Percentiles rank a stretch among this genome's conserved stretches.
Conservation (phyloP, 345 rosid genomes). For the Syzygium aqueum region DNA sequence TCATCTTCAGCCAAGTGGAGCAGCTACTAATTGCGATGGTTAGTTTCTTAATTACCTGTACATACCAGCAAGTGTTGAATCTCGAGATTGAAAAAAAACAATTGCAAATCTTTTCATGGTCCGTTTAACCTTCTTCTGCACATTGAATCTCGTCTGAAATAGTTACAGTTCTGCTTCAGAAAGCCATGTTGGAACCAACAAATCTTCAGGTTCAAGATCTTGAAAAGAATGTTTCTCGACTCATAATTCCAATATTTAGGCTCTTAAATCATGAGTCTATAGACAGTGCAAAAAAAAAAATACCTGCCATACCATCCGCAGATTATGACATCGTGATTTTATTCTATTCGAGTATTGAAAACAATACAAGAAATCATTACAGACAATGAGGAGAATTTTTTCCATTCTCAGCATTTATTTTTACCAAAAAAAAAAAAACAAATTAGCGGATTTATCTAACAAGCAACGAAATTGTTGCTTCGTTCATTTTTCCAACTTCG, state of each 20-base stretch:
- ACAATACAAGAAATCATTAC: not conserved
- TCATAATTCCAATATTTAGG: not conserved
- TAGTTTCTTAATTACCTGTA: too few relatives aligned
- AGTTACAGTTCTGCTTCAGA: not conserved
- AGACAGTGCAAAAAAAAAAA: not conserved
- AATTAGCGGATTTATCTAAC: not conserved
- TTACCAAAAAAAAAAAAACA: not conserved
- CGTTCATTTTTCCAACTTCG: not conserved
- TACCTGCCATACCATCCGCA: too few relatives aligned
- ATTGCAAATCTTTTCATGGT: too few relatives aligned
- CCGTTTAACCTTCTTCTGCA: too few relatives aligned
- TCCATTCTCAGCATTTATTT: not conserved
- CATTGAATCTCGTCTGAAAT: too few relatives aligned
- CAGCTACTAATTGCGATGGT: too few relatives aligned
- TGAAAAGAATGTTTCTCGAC: not conserved
- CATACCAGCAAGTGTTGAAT: too few relatives aligned
- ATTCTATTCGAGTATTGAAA: too few relatives aligned
- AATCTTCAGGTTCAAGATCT: not conserved
- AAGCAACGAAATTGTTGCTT: rapidly evolving
- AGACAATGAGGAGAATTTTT: not conserved
- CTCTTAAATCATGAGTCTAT: not conserved
- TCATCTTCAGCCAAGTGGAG: too few relatives aligned
- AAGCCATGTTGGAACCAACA: not conserved
- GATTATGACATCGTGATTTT: not conserved
- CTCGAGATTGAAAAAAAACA: too few relatives aligned